Evolutionary conservation across 2,329 filamentous ascomycete genomes (phyloP), one percentile per base, ranked within the genome.

Genomic region (Tolypocladium cylindrosporum): DNA sequence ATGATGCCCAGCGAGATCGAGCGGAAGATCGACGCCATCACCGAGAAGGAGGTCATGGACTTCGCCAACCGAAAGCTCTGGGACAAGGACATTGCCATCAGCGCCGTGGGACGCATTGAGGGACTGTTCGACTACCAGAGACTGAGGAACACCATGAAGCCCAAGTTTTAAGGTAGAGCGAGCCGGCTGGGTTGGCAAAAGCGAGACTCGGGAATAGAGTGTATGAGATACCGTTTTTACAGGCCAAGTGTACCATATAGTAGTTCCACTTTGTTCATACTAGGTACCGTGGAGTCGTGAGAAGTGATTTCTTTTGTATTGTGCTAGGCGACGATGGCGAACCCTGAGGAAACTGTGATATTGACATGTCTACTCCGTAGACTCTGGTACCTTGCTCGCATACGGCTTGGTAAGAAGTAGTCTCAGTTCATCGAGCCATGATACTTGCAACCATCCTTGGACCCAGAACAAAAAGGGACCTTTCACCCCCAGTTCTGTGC

Each of bases 41-140:
- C 91, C 64, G 91, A 92, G 77, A 95, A 95, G 82, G 91, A 97
- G 69, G 90, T 99, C 64, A 97, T 97, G 90, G 86, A 89, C 69
- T 99, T 97, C 73, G 93, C 93, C 69, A 88, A 90, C 82, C 86
- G 86, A 76, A 96, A 94, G 80, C 80, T 99, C 61, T 99, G 94
- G 94, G 94, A 99, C 78, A 89, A 93, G 77, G 94, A 99, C 74
- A 81, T 99, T 68, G 94, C 94, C 69, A 83, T 99, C 74, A 92
- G 87, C 72, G 94, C 93, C 40, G 90, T 97, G 65, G 94, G 94
- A 66, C 87, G 85, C 78, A 91, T 97, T 71, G 94, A 97, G 83
- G 93, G 86, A 72, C 75, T 88, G 59, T 81, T 89, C 61, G 85
- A 93, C 75, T 95, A 94, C 79, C 81, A 87, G 74, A 80, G 88